Base-by-base conservation (phyloP, 177 flowering plant species). In the Vitis hybrid region DNA sequence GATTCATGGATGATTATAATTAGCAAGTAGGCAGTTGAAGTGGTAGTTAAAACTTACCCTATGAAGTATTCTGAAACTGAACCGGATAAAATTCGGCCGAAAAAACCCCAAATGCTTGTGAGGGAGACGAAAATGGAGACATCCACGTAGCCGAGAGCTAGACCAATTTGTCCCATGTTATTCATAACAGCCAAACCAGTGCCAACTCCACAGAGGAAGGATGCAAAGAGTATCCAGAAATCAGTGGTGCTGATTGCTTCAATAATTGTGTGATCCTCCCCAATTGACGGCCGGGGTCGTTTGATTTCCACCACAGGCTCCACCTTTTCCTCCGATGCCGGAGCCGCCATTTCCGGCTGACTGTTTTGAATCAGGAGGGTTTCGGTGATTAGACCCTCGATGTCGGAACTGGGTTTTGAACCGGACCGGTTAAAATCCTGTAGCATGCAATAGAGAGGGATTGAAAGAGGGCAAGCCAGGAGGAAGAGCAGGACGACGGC, bases 191-290 rank as follows among this genome's bases (percentile, higher is more conserved):
- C 83, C 81, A 95, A 67, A 13, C 99, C 99, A 1, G 99, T 86
- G 1, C 99, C 99, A 13, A 95, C 99, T 4, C 99, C 99, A 57
- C 94, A 90, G 12, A 95, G 78, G 75, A 93, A 93, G 61, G 97
- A 87, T 11, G 81, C 73, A 65, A 94, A 94, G 78, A 94, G 68
- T 3, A 91, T 68, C 99, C 99, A 95, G 64, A 95, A 95, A 75
- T 95, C 98, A 15, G 85, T 20, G 3, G 87, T 88, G 81, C 13
- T 60, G 22, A 89, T 0, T 16, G 93, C 91, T 78, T 95, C 88
- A 2, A 82, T 0, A 1, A 95, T 82, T 61, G 93, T 87, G 74
- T 89, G 97, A 22, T 94, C 99, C 67, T 92, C 99, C 19, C 99
- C 99, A 2, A 92, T 68, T 39, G 45, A 39, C 45, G 45, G 45